Percentiles rank a stretch among this genome's conserved stretches.
Conservation (phyloP, 75 land plant genomes). For the Sequoia sempervirens region DNA sequence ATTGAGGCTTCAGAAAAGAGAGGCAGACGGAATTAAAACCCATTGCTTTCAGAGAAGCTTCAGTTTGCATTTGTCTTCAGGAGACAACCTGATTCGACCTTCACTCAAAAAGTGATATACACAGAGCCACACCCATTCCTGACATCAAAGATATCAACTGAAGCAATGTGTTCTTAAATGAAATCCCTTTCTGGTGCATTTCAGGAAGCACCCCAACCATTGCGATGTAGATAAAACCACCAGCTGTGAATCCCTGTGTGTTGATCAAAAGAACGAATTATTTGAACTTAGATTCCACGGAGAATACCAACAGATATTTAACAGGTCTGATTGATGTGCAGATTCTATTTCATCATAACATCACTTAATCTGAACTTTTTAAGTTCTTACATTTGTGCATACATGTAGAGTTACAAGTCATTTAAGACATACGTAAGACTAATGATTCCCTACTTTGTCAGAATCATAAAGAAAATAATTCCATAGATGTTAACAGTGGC, state of each 20-base stretch:
- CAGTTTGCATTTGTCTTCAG: not conserved
- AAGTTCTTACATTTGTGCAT: not conserved
- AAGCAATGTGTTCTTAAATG: constrained; percentile 40
- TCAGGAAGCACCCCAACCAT: constrained; percentile 96
- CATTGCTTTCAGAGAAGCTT: not conserved
- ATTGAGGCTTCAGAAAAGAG: not conserved
- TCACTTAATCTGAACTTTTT: not conserved
- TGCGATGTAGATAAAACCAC: constrained; percentile 96
- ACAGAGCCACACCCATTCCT: constrained; percentile 89
- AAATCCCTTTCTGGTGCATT: constrained; percentile 68
- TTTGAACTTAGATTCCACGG: not conserved
- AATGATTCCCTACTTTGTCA: not conserved
- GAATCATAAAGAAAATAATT: not conserved
- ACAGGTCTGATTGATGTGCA: not conserved
- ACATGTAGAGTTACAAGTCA: not conserved
- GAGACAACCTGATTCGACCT: not conserved
- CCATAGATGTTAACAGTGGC: constrained; percentile 4
- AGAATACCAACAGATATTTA: not conserved
- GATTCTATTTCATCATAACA: not conserved
- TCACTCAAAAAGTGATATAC: constrained; percentile 84
- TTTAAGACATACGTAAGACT: not conserved
- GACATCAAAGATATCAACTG: constrained; percentile 60
- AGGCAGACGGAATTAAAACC: not conserved
- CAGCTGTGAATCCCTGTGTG: constrained; percentile 93
- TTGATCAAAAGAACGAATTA: not conserved